Base-by-base conservation (phyloP, 345 rosid species). In the Excoecaria cochinchinensis region DNA sequence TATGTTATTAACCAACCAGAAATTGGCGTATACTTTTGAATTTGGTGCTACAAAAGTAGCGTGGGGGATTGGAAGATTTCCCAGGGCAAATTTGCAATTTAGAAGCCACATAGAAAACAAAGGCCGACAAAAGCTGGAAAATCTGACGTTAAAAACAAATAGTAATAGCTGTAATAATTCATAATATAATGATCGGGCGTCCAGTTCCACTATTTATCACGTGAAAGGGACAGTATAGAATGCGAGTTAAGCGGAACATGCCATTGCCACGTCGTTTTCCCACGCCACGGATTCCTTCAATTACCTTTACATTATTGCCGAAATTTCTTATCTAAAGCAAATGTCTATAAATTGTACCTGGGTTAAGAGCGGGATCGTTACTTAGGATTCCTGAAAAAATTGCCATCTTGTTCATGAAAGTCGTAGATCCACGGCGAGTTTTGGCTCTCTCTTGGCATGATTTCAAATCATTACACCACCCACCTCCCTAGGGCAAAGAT, bases 391-490 rank as follows among this genome's bases (percentile, higher is more conserved):
- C 99, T 0, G 90, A 84, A 84, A 95, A 95, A 64, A 74, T 84
- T 80, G 82, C 92, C 19, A 72, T 61, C 69, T 91, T 87, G 83
- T 48, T 84, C 99, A 92, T 95, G 78, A 77, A 81, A 79, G 70
- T 87, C 6, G 97, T 89, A 19, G 99, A 95, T 70, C 99, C 99
- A 53, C 92, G 90, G 59, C 84, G 85, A 1, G 90, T 89, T 25
- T 82, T 76, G 69, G 98, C 86, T 89, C 99, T 82, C 24, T 88
- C 96, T 77, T 73, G 62, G 83, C 98, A 95, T 42, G 98, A 90
- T 77, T 74, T 74, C 63, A 91, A 69, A 81, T 92, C 95, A 81
- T 95, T 91, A 67, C 99, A 95, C 99, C 98, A 95, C 75, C 97
- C 99, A 76, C 99, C 99, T 80, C 99, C 98, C 99, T 95, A 22